Evolutionary conservation across 2,329 filamentous ascomycete genomes (phyloP).

Genomic region (Fusarium torulosum): DNA sequence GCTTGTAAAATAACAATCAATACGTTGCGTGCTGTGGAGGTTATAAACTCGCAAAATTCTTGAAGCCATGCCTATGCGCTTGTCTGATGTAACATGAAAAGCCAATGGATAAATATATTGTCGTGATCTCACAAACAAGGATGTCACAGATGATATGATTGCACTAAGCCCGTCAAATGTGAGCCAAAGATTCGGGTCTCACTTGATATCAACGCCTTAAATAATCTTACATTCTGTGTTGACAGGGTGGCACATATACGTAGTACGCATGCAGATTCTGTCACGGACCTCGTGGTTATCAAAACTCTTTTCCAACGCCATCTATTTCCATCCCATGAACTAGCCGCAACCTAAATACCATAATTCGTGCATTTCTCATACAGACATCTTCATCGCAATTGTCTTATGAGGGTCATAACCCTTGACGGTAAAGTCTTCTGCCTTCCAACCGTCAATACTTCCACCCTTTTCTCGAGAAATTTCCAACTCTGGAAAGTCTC

Average conservation of each 20-base stretch:
- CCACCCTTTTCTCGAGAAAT: constrained; percentile 77
- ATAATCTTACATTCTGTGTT: neutral
- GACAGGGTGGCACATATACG: neutral
- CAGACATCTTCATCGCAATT: constrained; percentile 99
- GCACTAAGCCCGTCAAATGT: neutral
- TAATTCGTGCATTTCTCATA: constrained; percentile 53
- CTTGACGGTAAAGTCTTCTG: constrained; percentile 87
- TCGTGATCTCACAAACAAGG: neutral
- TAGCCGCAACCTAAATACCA: neutral
- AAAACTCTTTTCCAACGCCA: constrained; percentile 31
- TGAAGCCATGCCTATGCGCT: neutral
- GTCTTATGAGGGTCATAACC: constrained; percentile 92
- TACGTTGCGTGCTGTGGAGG: neutral
- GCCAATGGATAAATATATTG: neutral
- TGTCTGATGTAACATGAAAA: neutral
- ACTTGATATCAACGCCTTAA: neutral
- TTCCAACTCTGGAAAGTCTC: constrained; percentile 81
- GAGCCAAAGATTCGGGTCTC: neutral
- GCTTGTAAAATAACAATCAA: constrained; percentile 18
- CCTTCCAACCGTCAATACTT: constrained; percentile 89
- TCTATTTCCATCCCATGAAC: constrained; percentile 26
- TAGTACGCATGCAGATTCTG: neutral
- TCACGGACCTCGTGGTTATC: neutral
- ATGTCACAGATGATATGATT: neutral
- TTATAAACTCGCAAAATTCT: neutral